These are phyloP conservation scores for Vitellaria paradoxa DNA, from an alignment of 179 eudicot genomes.

Conservation along the genomic window DNA sequence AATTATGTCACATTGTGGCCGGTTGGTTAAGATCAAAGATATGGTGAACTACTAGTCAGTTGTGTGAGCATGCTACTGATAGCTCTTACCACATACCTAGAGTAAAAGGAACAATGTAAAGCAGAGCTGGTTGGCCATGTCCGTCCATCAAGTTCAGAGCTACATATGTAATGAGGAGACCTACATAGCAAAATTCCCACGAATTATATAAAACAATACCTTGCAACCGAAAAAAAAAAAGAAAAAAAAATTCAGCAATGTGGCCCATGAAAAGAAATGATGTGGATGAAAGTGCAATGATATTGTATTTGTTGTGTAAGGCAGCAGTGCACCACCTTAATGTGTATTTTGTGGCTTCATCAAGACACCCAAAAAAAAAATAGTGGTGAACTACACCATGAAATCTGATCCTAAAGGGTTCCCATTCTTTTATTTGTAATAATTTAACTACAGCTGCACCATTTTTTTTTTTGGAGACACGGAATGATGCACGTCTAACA, in stretches of 20 bases:
- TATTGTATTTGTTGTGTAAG: too few species aligned
- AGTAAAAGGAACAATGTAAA: conserved; percentile 94
- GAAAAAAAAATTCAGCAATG: too few species aligned
- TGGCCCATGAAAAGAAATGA: background rate
- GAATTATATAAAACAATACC: background rate
- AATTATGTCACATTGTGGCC: background rate
- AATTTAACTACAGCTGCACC: background rate
- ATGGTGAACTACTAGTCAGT: background rate
- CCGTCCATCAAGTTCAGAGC: conserved; percentile 99
- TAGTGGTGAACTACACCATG: too few species aligned
- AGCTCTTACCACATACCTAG: conserved; percentile 50
- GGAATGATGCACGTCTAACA: background rate
- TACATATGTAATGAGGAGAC: conserved; percentile 81
- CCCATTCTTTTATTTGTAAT: background rate
- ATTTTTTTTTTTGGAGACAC: background rate
- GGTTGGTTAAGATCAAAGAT: too few species aligned
- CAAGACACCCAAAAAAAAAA: too few species aligned
- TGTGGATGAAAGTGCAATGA: background rate
- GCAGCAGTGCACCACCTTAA: too few species aligned
- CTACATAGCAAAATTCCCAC: conserved; percentile 34
- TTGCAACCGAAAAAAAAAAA: background rate
- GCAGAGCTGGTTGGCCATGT: conserved; percentile 98
- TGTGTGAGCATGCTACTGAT: background rate
- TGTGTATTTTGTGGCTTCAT: too few species aligned
- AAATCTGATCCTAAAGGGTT: too few species aligned